Base-by-base conservation (phyloP, 768 basidiomycete species). In the Neoboletus brunneissimus region DNA sequence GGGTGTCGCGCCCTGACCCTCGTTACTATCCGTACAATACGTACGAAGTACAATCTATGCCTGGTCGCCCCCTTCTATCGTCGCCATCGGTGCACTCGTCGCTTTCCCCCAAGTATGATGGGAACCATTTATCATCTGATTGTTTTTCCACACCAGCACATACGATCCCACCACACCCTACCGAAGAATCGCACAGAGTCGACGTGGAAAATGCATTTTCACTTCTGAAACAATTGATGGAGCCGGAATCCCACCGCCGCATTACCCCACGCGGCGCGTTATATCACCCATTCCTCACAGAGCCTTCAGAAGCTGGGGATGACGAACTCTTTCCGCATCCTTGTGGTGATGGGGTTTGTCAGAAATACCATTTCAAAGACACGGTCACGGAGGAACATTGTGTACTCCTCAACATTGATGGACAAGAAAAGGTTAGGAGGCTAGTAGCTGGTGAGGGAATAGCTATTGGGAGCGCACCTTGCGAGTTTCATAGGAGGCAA, bases 241-340 rank as follows among this genome's bases (percentile, higher is more conserved):
- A 89, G 40, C 84, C 90, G 1, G 91, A 94, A 66, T 84, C 87
- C 8, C 86, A 84, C 22, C 84, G 81, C 51, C 83, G 95, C 22
- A 80, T 86, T 53, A 93, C 91, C 4, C 91, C 95, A 4, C 78
- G 79, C 18, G 76, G 81, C 8, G 91, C 88, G 18, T 78, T 98
- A 45, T 81, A 81, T 55, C 94, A 98, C 65, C 79, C 83, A 0
- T 98, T 97, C 72, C 77, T 98, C 11, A 60, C 64, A 31, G 83
- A 81, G 45, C 67, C 72, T 0, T 78, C 75, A 20, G 77, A 73
- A 31, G 64, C 61, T 4, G 79, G 78, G 32, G 87, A 91, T 51
- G 87, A 89, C 55, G 83, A 81, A 54, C 80, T 80, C 60, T 82
- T 85, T 53, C 90, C 91, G 8, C 87, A 88, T 64, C 82, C 80